Evolutionary conservation across 768 basidiomycete species (phyloP), one percentile per base, ranked within the genome.

Genomic region (Tephrocybe sp.): DNA sequence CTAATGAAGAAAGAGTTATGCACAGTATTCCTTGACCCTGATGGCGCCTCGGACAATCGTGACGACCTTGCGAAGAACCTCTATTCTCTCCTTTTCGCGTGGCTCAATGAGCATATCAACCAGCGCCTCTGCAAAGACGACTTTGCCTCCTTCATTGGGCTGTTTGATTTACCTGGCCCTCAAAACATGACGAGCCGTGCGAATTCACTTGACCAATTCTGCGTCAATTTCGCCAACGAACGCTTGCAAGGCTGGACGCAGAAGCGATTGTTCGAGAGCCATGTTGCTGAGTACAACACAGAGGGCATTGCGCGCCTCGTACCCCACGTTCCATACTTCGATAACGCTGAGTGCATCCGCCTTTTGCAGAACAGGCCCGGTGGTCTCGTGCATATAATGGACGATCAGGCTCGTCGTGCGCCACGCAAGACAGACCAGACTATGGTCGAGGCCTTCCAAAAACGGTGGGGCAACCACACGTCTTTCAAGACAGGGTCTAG

Each of bases 51-150:
- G 0, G 87, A 89, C 60, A 97, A 98, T 58, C 77, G 95, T 37
- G 96, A 98, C 62, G 92, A 96, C 65, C 84, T 99, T 30, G 92
- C 95, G 16, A 88, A 93, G 65, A 89, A 91, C 0, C 78, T 98
- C 0, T 98, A 98, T 64, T 92, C 93, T 4, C 80, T 99, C 2
- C 79, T 98, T 16, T 98, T 98, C 60, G 85, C 92, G 2, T 98
- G 95, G 95, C 69, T 98, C 51, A 96, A 95, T 64, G 97, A 98
- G 63, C 82, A 92, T 63, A 87, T 98, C 74, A 98, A 98, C 64
- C 89, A 97, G 58, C 89, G 89, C 32, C 82, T 99, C 13, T 97
- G 94, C 73, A 83, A 86, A 19, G 95, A 98, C 31, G 93, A 97
- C 63, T 99, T 93, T 55, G 75, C 79, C 3, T 91, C 89, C 2